Percentiles rank a stretch among this genome's conserved stretches.
phyloP scores from a whole-genome alignment of 768 basidiomycete genomes.

The Serpula lacrymans region DNA sequence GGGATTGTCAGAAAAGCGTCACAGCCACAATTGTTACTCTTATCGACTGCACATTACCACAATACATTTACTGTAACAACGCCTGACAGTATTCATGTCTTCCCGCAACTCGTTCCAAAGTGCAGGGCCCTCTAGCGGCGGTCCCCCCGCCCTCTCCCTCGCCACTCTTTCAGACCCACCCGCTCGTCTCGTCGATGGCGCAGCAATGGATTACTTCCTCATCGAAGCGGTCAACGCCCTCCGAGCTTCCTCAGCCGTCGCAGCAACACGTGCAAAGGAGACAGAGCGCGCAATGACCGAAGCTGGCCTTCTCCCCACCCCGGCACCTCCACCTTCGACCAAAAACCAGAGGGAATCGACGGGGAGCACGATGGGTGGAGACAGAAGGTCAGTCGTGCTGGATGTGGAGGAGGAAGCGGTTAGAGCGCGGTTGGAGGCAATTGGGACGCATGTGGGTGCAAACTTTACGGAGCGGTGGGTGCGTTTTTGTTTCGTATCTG shows the following conservation, averaged over 20 bases:
- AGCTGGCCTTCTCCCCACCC: constrained; percentile 64
- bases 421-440: constrained; percentile 67
- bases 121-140: constrained; percentile 13
- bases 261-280: constrained; percentile 60
- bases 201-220: constrained; percentile 81
- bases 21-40: too few relatives aligned
- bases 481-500: background rate
- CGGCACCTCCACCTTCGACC: constrained; percentile 28
- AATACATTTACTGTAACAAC: too few relatives aligned
- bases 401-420: constrained; percentile 78
- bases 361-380: constrained; percentile 22
- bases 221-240: constrained; percentile 78
- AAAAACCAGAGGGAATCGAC: constrained; percentile 32
- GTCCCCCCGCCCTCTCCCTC: constrained; percentile 28
- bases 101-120: constrained; percentile 31
- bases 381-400: constrained; percentile 14
- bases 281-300: constrained; percentile 78
- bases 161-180: constrained; percentile 66
- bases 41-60: too few relatives aligned
- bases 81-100: too few relatives aligned
- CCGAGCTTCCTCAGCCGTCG: constrained; percentile 69
- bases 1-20: too few relatives aligned
- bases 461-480: constrained; percentile 82
- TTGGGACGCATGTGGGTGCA: constrained; percentile 84
- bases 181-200: constrained; percentile 55